phyloP scores from a whole-genome alignment of 1,284 basidiomycete genomes.

The Singerocomus rubriflavus region DNA sequence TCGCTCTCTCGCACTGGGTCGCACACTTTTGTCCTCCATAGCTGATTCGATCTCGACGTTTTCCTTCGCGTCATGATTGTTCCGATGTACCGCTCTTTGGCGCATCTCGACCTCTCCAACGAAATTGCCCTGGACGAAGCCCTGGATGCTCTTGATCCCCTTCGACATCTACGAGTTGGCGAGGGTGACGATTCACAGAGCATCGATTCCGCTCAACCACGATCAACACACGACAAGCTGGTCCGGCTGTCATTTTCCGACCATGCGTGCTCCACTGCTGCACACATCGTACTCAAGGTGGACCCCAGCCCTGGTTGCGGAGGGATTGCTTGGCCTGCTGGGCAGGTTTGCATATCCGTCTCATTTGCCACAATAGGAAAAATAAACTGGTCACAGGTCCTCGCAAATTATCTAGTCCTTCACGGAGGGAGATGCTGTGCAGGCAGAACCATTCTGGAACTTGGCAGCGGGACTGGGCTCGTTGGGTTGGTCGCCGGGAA shows the following conservation, averaged over 20 bases:
- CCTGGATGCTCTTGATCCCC: conserved; percentile 57
- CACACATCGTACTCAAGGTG: conserved; percentile 54
- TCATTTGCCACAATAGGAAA: background rate
- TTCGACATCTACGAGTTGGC: conserved; percentile 55
- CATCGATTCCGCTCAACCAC: conserved; percentile 57
- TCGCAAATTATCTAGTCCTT: conserved; percentile 69
- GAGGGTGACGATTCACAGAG: conserved; percentile 27
- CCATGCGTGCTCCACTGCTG: conserved; percentile 23
- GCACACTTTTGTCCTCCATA: background rate
- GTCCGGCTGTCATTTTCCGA: conserved; percentile 46
- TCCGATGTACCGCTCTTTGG: background rate
- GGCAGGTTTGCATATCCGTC: conserved; percentile 57
- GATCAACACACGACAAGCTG: conserved; percentile 48
- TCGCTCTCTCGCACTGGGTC: background rate
- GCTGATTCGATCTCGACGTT: background rate
- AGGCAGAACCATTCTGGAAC: conserved; percentile 68
- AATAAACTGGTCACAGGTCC: conserved; percentile 48
- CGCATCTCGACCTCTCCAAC: conserved; percentile 16
- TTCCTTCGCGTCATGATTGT: conserved; percentile 8
- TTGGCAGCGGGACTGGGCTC: conserved; percentile 88
- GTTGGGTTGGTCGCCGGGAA: conserved; percentile 81
- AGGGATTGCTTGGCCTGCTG: conserved; percentile 90
- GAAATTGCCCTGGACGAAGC: conserved; percentile 49
- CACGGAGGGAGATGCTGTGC: conserved; percentile 48
- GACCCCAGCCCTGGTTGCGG: conserved; percentile 88